Percentiles rank a stretch among this genome's conserved stretches.
Evolutionary conservation across 495 filamentous ascomycete genomes (phyloP).

Genomic region (Aspergillus leporis): DNA sequence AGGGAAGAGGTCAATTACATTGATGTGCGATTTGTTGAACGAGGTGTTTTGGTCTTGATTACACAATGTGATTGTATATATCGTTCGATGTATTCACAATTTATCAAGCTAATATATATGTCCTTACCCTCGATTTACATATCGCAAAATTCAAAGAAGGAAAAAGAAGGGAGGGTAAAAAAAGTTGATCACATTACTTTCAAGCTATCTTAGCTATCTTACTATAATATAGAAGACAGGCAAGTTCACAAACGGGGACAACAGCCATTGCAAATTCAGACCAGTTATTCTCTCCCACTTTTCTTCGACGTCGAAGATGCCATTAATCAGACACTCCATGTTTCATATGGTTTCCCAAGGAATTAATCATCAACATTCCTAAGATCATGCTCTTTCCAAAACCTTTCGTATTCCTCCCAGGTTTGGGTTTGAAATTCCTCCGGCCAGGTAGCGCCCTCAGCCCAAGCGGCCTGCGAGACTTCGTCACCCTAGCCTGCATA

Average conservation of each 20-base stretch:
- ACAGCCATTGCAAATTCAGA: background rate
- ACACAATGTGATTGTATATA: background rate
- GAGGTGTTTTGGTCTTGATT: slow-evolving; percentile 39
- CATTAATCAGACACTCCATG: background rate
- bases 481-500: slow-evolving; percentile 70
- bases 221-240: background rate
- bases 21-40: slow-evolving; percentile 54
- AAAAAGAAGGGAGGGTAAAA: background rate
- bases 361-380: slow-evolving; percentile 48
- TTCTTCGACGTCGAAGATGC: background rate
- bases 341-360: background rate
- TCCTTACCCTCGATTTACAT: background rate
- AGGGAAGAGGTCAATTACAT: slow-evolving; percentile 52
- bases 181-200: background rate
- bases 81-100: slow-evolving; percentile 2
- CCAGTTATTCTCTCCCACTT: background rate
- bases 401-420: slow-evolving; percentile 48
- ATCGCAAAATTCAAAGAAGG: too few relatives aligned
- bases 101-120: background rate
- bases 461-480: slow-evolving; percentile 67
- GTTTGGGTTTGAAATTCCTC: slow-evolving; percentile 47
- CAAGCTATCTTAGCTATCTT: background rate
- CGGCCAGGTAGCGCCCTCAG: slow-evolving; percentile 59
- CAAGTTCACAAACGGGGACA: background rate
- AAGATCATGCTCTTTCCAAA: slow-evolving; percentile 44